Evolutionary conservation across 2,329 filamentous ascomycete species (phyloP).

Genomic region (Fusarium fracticaudum): DNA sequence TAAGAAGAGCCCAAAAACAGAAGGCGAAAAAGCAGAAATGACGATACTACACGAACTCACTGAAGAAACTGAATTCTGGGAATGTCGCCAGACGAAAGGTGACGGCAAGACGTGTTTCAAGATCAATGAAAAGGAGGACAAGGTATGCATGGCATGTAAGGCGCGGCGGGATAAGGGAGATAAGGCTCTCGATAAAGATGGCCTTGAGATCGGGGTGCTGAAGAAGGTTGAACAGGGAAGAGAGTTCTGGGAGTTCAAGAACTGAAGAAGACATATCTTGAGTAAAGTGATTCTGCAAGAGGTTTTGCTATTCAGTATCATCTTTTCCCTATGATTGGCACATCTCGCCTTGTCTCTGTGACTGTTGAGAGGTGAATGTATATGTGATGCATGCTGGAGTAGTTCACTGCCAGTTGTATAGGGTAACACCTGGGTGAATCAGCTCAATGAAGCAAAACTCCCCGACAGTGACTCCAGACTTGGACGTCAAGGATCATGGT

Average conservation of each 20-base stretch:
- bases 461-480: background rate
- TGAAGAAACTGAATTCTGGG: background rate
- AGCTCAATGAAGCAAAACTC: too few relatives aligned
- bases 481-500: fast-evolving
- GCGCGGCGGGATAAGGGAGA: background rate
- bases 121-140: background rate
- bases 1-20: fast-evolving
- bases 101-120: background rate
- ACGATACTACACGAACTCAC: background rate
- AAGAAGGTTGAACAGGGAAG: background rate
- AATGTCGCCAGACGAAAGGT: background rate
- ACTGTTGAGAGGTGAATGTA: fast-evolving
- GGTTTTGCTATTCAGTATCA: fast-evolving
- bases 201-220: background rate
- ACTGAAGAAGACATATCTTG: background rate
- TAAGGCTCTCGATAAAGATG: background rate
- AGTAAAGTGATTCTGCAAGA: fast-evolving
- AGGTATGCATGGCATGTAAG: background rate
- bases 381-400: too few relatives aligned
- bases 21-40: background rate
- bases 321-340: background rate
- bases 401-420: too few relatives aligned
- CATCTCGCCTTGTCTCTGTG: fast-evolving
- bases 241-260: background rate
- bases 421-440: fast-evolving